Base-by-base conservation (phyloP, 192 early-diverging fungal genomes). In the Gryganskiella cystojenkinii region DNA sequence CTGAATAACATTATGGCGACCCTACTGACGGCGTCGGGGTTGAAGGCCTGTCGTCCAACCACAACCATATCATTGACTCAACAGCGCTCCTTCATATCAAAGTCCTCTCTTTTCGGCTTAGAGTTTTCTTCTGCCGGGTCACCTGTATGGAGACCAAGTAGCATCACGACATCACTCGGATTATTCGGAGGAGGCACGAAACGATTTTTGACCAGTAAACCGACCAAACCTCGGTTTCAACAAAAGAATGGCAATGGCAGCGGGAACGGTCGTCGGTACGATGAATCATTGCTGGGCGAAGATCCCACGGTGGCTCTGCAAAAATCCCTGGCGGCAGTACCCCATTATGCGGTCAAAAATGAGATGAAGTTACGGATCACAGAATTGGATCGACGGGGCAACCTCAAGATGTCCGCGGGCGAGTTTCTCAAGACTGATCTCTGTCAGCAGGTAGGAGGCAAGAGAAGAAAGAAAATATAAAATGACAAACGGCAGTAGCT, bases 341-440 rank as follows among this genome's bases (percentile, higher is more conserved):
- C 61, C 3, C 61, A 64, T n/a, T 52, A 71, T 28, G 44, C 55
- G 50, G 24, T 63, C 25, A 71, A 71, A 55, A 64, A 71, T 34
- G 70, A 71, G 46, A 71, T 71, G 24, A 71, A 49, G 54, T 31
- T 64, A 10, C 42, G 70, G 13, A 24, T 86, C 75, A 90, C 89
- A 15, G 88, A 90, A 51, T 85, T 92, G 55, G 88, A 92, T 71
- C 66, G 66, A n/a, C 53, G 82, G 47, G 93, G 93, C 27, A 81
- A 84, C 60, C 83, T 92, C 51, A 90, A 84, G 51, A 76, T 83
- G 33, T 85, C 84, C 1, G 90, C 89, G n/a, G 91, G 91, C 25
- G 90, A 93, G 57, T 90, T 95, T 64, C 80, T 85, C 51, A 94
- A 93, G 64, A 86, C 88, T 0, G 90, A 93, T 50, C 84, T 96